Evolutionary conservation across 2,329 filamentous ascomycete genomes (phyloP), one percentile per base, ranked within the genome.

Genomic region (Diaporthe citri): DNA sequence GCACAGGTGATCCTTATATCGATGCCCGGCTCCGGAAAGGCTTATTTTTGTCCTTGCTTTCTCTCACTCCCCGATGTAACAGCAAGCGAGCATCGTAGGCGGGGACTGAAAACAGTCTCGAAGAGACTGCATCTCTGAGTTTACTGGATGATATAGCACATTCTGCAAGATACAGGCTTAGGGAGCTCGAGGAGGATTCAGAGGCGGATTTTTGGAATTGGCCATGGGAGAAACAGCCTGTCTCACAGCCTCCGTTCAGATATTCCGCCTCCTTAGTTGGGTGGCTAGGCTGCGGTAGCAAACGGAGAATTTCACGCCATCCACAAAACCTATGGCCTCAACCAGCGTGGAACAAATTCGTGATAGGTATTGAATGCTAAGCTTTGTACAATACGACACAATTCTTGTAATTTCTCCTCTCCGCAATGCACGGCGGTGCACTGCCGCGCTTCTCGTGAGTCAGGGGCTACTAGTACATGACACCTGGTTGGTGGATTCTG

Each of bases 401-500:
- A 67, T 4, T 36, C 6, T 67, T 34, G 34, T 34, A 13, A 15
- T 15, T 2, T 34, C 20, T 20, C 22, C 22, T 39, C 43, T 52
- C 46, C 31, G 34, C 46, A 25, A 10, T 28, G 48, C 46, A 69
- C n/a, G 13, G 64, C 48, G n/a, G 34, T 8, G 34, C 46, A 69
- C n/a, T 55, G 64, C 48, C 34, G 48, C 13, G 34, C 34, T 10
- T 9, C 28, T 4, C 34, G 13, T 39, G 64, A 69, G 64, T 69
- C 64, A 69, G 46, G 64, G 64, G 48, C 34, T 28, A 7, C 4
- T 22, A 8, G 31, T 36, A 12, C 39, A 64, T 64, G 39, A 62
- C 20, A 64, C 57, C 20, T 64, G 57, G 60, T 72, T 72, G 57
- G 71, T 72, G 71, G 71, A 39, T 64, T 56, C 51, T 28, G 22